Evolutionary conservation across 305 asterid species (phyloP).

Genomic region (Solanum hybrid): DNA sequence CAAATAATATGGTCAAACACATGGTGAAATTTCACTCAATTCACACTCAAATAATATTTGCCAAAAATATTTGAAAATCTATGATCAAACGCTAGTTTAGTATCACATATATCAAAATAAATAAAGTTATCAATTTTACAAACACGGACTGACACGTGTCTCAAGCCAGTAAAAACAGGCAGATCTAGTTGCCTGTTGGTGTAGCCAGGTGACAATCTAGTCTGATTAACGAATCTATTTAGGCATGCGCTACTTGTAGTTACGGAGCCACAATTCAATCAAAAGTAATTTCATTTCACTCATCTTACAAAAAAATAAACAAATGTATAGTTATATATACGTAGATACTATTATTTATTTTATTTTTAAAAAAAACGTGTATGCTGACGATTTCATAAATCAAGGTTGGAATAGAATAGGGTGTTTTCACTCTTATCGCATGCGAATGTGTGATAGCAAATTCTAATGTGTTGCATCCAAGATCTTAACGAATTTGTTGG

Average conservation of each 20-base stretch:
- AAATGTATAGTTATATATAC: not conserved
- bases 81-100: not conserved
- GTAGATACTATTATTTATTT: not conserved
- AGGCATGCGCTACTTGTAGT: not conserved
- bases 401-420: not conserved
- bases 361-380: not conserved
- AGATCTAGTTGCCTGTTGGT: not conserved
- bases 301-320: not conserved
- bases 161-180: not conserved
- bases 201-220: not conserved
- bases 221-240: not conserved
- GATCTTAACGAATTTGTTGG: not conserved
- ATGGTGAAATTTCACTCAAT: too few species aligned
- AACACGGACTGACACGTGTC: not conserved
- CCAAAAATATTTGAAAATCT: too few species aligned
- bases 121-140: not conserved
- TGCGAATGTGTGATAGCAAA: not conserved
- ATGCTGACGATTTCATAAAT: not conserved
- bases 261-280: not conserved
- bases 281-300: not conserved
- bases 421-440: not conserved
- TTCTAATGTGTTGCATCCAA: not conserved
- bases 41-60: too few species aligned
- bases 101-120: not conserved
- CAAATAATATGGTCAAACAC: too few species aligned